phyloP scores from a whole-genome alignment of 2,329 filamentous ascomycete genomes.

The Cercospora berteroae region DNA sequence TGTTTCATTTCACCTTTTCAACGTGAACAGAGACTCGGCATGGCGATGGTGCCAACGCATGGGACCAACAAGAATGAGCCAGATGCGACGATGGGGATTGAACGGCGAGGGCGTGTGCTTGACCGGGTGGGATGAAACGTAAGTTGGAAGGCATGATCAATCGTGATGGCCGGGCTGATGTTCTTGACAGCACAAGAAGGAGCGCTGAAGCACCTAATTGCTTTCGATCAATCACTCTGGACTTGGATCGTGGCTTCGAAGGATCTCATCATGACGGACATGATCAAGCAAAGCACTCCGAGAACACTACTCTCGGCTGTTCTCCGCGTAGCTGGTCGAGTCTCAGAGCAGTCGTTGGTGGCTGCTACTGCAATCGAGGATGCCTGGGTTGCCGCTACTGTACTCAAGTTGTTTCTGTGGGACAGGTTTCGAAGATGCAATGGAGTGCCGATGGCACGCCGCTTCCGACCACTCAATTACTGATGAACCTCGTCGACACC shows the following conservation, averaged over 20 bases:
- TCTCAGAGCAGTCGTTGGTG: neutral
- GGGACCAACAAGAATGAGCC: neutral
- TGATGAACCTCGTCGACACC: neutral
- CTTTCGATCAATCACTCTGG: neutral
- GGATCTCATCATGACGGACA: neutral
- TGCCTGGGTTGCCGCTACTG: constrained; percentile 1
- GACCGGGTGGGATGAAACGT: constrained; percentile 8
- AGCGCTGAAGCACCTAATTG: neutral
- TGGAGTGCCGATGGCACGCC: neutral
- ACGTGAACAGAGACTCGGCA: neutral
- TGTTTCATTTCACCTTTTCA: neutral
- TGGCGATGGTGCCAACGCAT: constrained; percentile 1
- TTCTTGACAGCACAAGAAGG: neutral
- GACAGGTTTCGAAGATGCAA: neutral
- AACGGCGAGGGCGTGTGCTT: neutral
- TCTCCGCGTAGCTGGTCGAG: neutral
- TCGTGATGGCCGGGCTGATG: neutral
- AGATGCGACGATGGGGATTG: constrained; percentile 1
- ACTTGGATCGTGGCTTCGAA: neutral
- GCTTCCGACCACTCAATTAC: neutral
- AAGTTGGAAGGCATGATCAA: neutral
- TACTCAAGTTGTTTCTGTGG: neutral
- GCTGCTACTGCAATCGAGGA: neutral
- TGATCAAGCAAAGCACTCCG: neutral
- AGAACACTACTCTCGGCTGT: neutral